Evolutionary conservation across 768 basidiomycete species (phyloP).

Genomic region (Suillus ampliporus): DNA sequence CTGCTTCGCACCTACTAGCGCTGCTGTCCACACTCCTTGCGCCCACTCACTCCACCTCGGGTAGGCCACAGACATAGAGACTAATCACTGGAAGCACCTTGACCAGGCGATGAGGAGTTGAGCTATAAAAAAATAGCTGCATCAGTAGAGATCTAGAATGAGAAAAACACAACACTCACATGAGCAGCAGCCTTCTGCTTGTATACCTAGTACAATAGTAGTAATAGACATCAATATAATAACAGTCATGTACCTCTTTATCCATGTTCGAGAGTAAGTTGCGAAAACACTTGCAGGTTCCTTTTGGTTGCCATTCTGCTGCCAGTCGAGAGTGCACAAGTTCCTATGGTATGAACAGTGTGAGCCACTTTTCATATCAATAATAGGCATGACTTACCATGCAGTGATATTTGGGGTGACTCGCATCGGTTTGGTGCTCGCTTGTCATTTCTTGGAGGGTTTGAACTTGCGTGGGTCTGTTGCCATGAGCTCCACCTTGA

Average conservation of each 20-base stretch:
- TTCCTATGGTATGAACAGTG: neutral
- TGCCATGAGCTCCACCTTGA: neutral
- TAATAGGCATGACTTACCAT: neutral
- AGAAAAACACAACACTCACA: neutral
- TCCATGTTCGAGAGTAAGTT: neutral
- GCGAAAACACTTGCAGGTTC: neutral
- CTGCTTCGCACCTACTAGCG: neutral
- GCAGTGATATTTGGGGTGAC: neutral
- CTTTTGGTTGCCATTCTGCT: neutral
- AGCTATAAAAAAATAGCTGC: neutral
- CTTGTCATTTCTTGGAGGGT: neutral
- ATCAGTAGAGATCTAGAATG: neutral
- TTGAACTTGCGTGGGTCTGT: no score
- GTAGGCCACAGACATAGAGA: neutral
- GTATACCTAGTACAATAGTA: neutral
- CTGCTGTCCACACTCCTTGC: neutral
- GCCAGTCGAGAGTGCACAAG: conserved; percentile 2
- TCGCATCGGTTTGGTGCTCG: neutral
- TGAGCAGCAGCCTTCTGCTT: neutral
- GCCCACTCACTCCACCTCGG: no score
- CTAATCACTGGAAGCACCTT: neutral
- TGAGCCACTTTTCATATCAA: neutral
- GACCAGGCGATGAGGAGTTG: neutral
- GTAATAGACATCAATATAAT: neutral
- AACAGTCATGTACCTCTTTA: neutral